A percentile compares a stretch with the other conserved stretches of the same genome.
Conservation (phyloP, 1,284 basidiomycete genomes). For the Fomitiporia mediterranea region DNA sequence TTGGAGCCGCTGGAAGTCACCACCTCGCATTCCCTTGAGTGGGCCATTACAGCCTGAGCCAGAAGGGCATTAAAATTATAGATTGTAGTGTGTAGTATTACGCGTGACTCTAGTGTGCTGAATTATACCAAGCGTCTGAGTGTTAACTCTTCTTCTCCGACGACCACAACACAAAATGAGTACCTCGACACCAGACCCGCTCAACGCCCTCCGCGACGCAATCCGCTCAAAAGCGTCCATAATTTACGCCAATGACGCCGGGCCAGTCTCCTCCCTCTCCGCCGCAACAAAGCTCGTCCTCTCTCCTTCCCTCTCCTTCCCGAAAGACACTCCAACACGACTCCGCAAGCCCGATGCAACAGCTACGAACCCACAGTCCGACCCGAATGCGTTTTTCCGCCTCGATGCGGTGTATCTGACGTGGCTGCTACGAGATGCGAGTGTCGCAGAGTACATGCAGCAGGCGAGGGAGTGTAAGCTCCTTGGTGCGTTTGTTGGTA, state of each 20-base stretch:
- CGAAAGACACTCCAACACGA: constrained; percentile 71
- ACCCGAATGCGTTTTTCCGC: constrained; percentile 64
- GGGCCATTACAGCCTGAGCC: constrained; percentile 76
- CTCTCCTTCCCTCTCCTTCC: constrained; percentile 46
- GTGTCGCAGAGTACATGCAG: constrained; percentile 82
- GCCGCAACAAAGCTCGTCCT: constrained; percentile 66
- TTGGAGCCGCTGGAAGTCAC: constrained; percentile 54
- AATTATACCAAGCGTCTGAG: too few species aligned
- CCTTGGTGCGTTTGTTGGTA: constrained; percentile 72
- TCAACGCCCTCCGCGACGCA: constrained; percentile 52
- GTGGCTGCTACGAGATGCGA: constrained; percentile 69
- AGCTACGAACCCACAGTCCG: constrained; percentile 33
- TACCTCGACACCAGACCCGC: constrained; percentile 37
- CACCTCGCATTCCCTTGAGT: constrained; percentile 72
- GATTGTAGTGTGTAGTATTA: too few species aligned
- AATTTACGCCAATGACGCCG: constrained; percentile 43
- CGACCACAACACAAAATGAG: constrained; percentile 2
- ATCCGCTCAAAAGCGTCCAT: constrained; percentile 49
- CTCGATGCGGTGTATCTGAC: constrained; percentile 79
- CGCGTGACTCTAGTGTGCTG: too few species aligned
- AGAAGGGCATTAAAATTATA: constrained; percentile 36
- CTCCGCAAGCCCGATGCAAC: constrained; percentile 56
- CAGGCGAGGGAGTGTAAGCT: constrained; percentile 73
- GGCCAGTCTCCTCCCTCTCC: constrained; percentile 45
- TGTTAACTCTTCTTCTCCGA: too few species aligned